Percentiles rank a stretch among this genome's conserved stretches.
Conservation (phyloP, 2,329 filamentous ascomycete species). For the Xylaria polymorpha region DNA sequence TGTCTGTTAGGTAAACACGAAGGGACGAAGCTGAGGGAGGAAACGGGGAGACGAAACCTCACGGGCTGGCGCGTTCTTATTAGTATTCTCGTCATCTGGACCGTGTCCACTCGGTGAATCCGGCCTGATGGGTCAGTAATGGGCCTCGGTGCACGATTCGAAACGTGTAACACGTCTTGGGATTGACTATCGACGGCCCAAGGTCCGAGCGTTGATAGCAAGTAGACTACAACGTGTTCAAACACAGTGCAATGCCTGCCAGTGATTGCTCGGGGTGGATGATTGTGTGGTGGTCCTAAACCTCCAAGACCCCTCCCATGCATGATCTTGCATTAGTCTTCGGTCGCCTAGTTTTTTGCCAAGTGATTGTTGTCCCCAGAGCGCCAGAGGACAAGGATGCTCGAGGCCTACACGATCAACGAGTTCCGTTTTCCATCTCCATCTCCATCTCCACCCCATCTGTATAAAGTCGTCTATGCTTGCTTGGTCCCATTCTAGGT, state of each 20-base stretch:
- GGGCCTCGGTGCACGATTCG: constrained; percentile 10
- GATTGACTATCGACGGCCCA: constrained; percentile 5
- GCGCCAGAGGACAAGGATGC: background rate
- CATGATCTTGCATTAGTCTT: constrained; percentile 17
- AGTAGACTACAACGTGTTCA: background rate
- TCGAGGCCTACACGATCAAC: background rate
- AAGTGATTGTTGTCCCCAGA: background rate
- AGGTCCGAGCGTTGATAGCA: constrained; percentile 13
- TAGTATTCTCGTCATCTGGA: constrained; percentile 9
- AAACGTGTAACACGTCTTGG: constrained; percentile 21
- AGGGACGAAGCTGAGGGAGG: constrained; percentile 8
- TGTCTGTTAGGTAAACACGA: constrained; percentile 4
- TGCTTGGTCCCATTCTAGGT: background rate
- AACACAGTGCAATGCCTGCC: constrained; percentile 1
- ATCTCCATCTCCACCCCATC: background rate
- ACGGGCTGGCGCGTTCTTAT: constrained; percentile 5
- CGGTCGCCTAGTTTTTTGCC: background rate
- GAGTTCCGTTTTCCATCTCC: background rate
- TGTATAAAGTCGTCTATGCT: background rate
- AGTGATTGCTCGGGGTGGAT: background rate
- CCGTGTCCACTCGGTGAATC: constrained; percentile 8
- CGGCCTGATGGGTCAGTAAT: constrained; percentile 14
- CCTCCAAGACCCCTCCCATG: background rate
- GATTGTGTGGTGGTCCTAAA: background rate
- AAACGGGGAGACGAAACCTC: constrained; percentile 7